These are phyloP conservation scores for Kuraishia floccosa DNA, from an alignment of 805 yeast genomes.

Conservation along the genomic window DNA sequence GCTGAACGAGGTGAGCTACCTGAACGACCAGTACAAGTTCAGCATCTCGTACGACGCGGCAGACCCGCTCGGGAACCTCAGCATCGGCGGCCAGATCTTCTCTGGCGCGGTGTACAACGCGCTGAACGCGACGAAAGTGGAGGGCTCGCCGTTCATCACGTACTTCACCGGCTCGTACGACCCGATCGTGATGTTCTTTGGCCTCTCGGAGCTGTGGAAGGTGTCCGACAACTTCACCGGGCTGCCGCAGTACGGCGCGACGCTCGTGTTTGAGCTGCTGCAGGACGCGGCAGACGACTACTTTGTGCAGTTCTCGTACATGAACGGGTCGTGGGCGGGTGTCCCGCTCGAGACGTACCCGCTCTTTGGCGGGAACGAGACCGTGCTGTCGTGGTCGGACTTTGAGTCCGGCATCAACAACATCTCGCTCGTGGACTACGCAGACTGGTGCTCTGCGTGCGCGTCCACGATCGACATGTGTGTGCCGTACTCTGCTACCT, in stretches of 20 bases:
- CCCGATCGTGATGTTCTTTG: slow-evolving; percentile 28
- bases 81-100: slow-evolving; percentile 30
- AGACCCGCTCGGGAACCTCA: slow-evolving; percentile 15
- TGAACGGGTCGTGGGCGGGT: slow-evolving; percentile 29
- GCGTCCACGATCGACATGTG: slow-evolving; percentile 18
- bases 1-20: slow-evolving; percentile 17
- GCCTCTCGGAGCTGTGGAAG: slow-evolving; percentile 20
- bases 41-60: slow-evolving; percentile 19
- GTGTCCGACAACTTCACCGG: slow-evolving; percentile 28
- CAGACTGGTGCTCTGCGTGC: slow-evolving; percentile 30
- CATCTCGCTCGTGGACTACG: slow-evolving; percentile 15
- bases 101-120: slow-evolving; percentile 21
- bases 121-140: slow-evolving; percentile 22
- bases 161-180: slow-evolving; percentile 34
- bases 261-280: slow-evolving; percentile 31
- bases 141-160: slow-evolving; percentile 24
- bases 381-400: slow-evolving; percentile 22
- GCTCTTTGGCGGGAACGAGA: slow-evolving; percentile 20
- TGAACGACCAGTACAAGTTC: slow-evolving; percentile 29
- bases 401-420: slow-evolving; percentile 17
- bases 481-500: slow-evolving; percentile 17
- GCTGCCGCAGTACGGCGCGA: slow-evolving; percentile 34
- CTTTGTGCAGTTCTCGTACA: slow-evolving; percentile 31
- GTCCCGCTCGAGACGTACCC: slow-evolving; percentile 22
- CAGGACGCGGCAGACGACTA: slow-evolving; percentile 13